Conservation (phyloP, 2,329 filamentous ascomycete species). For the Chalaropsis thielavioides region DNA sequence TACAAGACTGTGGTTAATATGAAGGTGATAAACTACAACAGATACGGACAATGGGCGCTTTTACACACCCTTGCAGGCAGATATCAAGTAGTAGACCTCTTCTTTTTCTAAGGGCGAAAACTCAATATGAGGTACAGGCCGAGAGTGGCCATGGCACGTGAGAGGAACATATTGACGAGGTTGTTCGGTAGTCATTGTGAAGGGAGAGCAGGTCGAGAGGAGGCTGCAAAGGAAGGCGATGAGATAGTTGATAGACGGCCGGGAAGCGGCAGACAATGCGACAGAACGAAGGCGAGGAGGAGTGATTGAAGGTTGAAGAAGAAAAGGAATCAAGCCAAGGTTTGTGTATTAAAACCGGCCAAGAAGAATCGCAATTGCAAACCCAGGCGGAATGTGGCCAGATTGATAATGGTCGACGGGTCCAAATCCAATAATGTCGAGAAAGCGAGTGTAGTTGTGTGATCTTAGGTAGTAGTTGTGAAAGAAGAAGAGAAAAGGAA, state of each 20-base stretch:
- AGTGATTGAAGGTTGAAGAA: background rate
- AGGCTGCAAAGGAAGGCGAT: background rate
- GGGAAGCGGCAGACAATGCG: background rate
- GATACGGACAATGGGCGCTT: conserved; percentile 1
- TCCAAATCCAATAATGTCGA: background rate
- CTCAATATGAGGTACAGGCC: conserved; percentile 78
- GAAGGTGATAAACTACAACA: conserved; percentile 6
- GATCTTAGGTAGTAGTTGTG: background rate
- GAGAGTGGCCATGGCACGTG: conserved; percentile 88
- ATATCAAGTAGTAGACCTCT: conserved; percentile 81
- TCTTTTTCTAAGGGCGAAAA: conserved; percentile 76
- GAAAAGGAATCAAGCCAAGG: background rate
- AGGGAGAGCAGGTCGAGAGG: background rate
- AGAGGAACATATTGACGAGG: conserved; percentile 60
- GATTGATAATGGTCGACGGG: background rate
- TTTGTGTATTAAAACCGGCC: background rate
- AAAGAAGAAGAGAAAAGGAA: background rate
- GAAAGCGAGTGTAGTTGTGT: background rate
- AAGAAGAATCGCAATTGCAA: background rate
- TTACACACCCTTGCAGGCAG: conserved; percentile 66
- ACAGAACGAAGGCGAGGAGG: background rate
- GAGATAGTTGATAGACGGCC: background rate
- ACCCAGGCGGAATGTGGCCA: background rate
- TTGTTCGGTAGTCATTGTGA: conserved; percentile 21
- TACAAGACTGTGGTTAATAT: conserved; percentile 25